Evolutionary conservation across 2,329 filamentous ascomycete species (phyloP).

Genomic region (Fusarium sacchari): DNA sequence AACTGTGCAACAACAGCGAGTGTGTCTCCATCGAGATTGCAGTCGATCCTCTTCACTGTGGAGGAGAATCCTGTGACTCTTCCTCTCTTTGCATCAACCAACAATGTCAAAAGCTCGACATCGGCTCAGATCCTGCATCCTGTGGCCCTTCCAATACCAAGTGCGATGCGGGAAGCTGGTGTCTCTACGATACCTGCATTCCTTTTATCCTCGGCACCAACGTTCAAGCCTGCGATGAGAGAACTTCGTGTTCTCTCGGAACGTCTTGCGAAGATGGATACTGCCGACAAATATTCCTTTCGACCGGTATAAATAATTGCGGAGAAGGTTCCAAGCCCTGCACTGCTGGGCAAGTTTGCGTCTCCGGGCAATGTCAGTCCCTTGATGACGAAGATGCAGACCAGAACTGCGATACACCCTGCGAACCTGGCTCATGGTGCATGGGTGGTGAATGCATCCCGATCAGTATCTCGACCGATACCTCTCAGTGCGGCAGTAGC

Average conservation of each 20-base stretch:
- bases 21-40: constrained; percentile 27
- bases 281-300: constrained; percentile 22
- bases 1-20: constrained; percentile 20
- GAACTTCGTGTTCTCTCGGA: constrained; percentile 2
- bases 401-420: constrained; percentile 6
- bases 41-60: constrained; percentile 16
- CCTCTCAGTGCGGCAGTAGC: constrained; percentile 13
- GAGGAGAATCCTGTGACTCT: not conserved
- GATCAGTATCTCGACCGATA: constrained; percentile 16
- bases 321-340: constrained; percentile 8
- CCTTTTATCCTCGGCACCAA: constrained; percentile 33
- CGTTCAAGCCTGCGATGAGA: constrained; percentile 19
- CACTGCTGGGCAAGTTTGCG: constrained; percentile 22
- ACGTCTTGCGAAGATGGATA: constrained; percentile 8
- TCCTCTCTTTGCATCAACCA: constrained; percentile 30
- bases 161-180: constrained; percentile 34
- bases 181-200: constrained; percentile 18
- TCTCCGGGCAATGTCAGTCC: constrained; percentile 16
- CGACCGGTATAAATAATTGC: constrained; percentile 20
- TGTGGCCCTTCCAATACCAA: constrained; percentile 14
- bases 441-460: not conserved
- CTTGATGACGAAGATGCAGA: not conserved
- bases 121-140: constrained; percentile 20
- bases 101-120: constrained; percentile 13
- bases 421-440: constrained; percentile 18